These are phyloP conservation scores for Friedmanniomyces endolithicus DNA, from an alignment of 495 filamentous ascomycete species.

Conservation along the genomic window DNA sequence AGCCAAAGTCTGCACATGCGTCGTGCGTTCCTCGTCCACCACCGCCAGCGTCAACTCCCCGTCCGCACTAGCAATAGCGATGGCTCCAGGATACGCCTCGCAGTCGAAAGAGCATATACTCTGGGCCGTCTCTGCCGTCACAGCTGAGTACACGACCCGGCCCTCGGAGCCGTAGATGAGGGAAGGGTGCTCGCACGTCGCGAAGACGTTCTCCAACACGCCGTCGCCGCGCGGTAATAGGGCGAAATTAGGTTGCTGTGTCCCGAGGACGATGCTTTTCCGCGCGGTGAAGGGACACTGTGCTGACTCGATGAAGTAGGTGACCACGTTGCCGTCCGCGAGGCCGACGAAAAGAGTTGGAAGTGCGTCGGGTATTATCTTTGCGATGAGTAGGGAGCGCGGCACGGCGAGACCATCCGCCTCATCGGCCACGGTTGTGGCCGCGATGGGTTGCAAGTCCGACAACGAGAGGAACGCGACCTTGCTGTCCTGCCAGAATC, in stretches of 20 bases:
- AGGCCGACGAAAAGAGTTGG: conserved; percentile 84
- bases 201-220: conserved; percentile 66
- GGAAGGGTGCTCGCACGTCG: conserved; percentile 85
- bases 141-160: conserved; percentile 80
- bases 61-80: conserved; percentile 61
- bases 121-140: conserved; percentile 80
- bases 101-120: conserved; percentile 71
- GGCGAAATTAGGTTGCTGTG: conserved; percentile 68
- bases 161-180: conserved; percentile 83
- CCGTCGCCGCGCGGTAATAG: conserved; percentile 52
- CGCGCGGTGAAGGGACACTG: conserved; percentile 51
- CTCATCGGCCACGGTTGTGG: conserved; percentile 42
- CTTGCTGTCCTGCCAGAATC: conserved; percentile 68
- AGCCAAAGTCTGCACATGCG: conserved; percentile 66
- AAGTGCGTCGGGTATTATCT: conserved; percentile 48
- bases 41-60: conserved; percentile 65
- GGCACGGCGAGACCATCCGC: conserved; percentile 56
- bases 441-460: conserved; percentile 49
- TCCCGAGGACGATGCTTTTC: conserved; percentile 77
- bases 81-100: conserved; percentile 64
- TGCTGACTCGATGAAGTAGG: conserved; percentile 55
- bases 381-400: conserved; percentile 64
- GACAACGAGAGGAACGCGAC: conserved; percentile 57
- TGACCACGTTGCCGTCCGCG: conserved; percentile 85
- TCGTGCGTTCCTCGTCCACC: conserved; percentile 73